Evolutionary conservation across 306 rosid species (phyloP).

Genomic region (Sindora glabra): DNA sequence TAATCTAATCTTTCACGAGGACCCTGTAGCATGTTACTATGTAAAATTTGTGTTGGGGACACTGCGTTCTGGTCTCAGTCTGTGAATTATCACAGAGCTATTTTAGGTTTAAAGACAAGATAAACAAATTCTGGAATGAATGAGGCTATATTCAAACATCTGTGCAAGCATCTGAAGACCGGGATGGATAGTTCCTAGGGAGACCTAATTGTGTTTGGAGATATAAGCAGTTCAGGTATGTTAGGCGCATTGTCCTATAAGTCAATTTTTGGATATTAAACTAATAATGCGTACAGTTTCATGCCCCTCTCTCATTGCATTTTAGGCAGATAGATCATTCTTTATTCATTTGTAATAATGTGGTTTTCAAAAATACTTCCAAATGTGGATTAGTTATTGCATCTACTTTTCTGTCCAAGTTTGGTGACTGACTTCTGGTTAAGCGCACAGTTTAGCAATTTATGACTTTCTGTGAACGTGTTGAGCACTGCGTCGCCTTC

Average conservation of each 20-base stretch:
- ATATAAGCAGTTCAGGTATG: slow-evolving; percentile 43
- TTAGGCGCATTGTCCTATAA: no score
- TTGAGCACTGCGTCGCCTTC: no score
- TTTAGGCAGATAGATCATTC: neutral
- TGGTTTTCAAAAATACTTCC: no score
- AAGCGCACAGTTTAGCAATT: no score
- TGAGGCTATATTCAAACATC: slow-evolving; percentile 30
- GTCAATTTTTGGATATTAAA: no score
- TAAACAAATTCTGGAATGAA: slow-evolving; percentile 19
- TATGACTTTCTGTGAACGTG: no score
- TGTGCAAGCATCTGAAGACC: slow-evolving; percentile 17
- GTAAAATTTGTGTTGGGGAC: slow-evolving; percentile 13
- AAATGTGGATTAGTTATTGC: no score
- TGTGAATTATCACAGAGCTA: slow-evolving; percentile 21
- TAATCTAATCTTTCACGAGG: slow-evolving; percentile 34
- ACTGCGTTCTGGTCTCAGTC: slow-evolving; percentile 27
- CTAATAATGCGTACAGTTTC: no score
- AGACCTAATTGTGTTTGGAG: slow-evolving; percentile 15
- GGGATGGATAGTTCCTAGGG: slow-evolving; percentile 26
- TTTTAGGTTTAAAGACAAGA: slow-evolving; percentile 30
- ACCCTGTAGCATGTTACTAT: slow-evolving; percentile 26
- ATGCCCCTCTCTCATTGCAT: neutral
- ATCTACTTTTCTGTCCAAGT: no score
- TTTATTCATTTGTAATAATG: slow-evolving; percentile 6
- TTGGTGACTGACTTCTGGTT: no score